phyloP scores from a whole-genome alignment of 2,329 filamentous ascomycete species.

The Colletotrichum destructivum region DNA sequence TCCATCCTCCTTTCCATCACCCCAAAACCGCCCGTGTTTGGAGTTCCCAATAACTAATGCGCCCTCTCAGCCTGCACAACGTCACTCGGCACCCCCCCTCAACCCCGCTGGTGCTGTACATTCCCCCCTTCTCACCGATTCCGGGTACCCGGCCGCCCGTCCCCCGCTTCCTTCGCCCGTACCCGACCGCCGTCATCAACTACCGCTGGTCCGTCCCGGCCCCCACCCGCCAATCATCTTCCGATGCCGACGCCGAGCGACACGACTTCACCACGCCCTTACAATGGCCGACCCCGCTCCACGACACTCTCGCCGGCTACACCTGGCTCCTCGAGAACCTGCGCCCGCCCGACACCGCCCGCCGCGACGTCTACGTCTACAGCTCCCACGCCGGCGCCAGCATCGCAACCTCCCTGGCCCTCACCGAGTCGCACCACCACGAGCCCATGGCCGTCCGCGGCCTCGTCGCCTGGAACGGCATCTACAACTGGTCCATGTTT shows the following conservation, averaged over 20 bases:
- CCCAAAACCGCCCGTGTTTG: not conserved
- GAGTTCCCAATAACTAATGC: conserved; percentile 42
- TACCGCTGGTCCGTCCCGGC: conserved; percentile 67
- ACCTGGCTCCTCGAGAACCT: conserved; percentile 65
- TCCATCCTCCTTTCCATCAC: conserved; percentile 5
- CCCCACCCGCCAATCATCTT: conserved; percentile 26
- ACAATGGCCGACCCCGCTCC: conserved; percentile 70
- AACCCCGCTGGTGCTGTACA: conserved; percentile 67
- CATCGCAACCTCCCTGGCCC: conserved; percentile 69
- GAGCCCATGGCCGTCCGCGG: conserved; percentile 65
- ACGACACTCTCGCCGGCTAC: conserved; percentile 70
- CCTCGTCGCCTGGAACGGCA: conserved; percentile 70
- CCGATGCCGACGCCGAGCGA: conserved; percentile 29
- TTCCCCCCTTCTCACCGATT: conserved; percentile 64
- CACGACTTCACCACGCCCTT: conserved; percentile 47
- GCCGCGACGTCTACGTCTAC: conserved; percentile 63
- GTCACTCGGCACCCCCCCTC: conserved; percentile 53
- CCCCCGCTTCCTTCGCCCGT: conserved; percentile 58
- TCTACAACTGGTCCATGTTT: conserved; percentile 77
- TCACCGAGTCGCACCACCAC: conserved; percentile 68
- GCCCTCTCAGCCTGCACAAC: conserved; percentile 63
- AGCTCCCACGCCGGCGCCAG: conserved; percentile 72
- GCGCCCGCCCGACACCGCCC: conserved; percentile 53
- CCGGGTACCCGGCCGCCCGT: conserved; percentile 49
- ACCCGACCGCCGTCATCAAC: conserved; percentile 69